These are phyloP conservation scores for Ogataea hybrid DNA, from an alignment of 1,139 yeast species.

Conservation along the genomic window DNA sequence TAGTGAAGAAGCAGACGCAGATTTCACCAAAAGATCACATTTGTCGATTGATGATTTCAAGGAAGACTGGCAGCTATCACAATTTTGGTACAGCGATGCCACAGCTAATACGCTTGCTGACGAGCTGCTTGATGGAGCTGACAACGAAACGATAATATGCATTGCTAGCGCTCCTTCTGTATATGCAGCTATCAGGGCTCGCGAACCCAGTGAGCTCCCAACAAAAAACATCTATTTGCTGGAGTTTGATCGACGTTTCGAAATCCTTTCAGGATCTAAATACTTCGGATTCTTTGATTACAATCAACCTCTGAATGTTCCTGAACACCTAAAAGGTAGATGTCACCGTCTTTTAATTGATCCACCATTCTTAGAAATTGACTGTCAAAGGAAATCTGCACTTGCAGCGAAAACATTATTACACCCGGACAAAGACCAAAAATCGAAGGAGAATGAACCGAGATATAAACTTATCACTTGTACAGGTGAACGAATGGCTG, in stretches of 20 bases:
- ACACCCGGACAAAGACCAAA: slow-evolving; percentile 37
- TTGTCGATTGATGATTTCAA: slow-evolving; percentile 48
- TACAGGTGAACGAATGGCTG: slow-evolving; percentile 86
- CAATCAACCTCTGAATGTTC: slow-evolving; percentile 61
- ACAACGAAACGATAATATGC: slow-evolving; percentile 63
- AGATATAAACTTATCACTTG: slow-evolving; percentile 62
- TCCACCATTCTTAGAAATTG: slow-evolving; percentile 82
- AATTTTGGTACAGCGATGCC: slow-evolving; percentile 79
- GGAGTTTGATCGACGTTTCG: slow-evolving; percentile 77
- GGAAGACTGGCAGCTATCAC: slow-evolving; percentile 94
- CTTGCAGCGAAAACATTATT: slow-evolving; percentile 64
- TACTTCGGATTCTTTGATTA: slow-evolving; percentile 76
- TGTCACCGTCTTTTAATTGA: slow-evolving; percentile 79
- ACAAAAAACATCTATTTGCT: slow-evolving; percentile 69
- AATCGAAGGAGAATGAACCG: slow-evolving; percentile 41
- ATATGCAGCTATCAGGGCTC: slow-evolving; percentile 72
- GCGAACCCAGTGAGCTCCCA: slow-evolving; percentile 51
- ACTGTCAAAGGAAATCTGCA: slow-evolving; percentile 77
- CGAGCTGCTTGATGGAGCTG: slow-evolving; percentile 75
- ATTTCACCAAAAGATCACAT: slow-evolving; percentile 36
- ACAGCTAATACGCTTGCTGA: slow-evolving; percentile 69
- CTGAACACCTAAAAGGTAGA: slow-evolving; percentile 54
- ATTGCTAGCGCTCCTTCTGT: slow-evolving; percentile 91
- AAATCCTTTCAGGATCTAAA: slow-evolving; percentile 63
- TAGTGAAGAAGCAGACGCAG: slow-evolving; percentile 56